phyloP scores from a whole-genome alignment of 441 rosid genomes.

The Capsella rubella region DNA sequence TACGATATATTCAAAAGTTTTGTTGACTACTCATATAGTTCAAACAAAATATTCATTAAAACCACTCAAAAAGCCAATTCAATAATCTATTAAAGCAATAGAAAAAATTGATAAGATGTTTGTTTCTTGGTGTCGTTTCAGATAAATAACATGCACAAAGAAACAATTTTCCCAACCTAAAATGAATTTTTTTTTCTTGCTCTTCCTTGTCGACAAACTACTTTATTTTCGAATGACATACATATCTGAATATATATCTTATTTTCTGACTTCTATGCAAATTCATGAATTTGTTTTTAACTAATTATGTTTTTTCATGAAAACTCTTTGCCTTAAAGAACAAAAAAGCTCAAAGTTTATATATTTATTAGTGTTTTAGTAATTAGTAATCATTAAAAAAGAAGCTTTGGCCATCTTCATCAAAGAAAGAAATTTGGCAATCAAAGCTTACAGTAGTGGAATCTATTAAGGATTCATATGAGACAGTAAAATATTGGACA shows the following conservation, averaged over 20 bases:
- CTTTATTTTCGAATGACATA: constrained; percentile 25
- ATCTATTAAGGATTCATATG: constrained; percentile 21
- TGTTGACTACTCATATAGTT: constrained; percentile 39
- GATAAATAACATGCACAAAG: constrained; percentile 36
- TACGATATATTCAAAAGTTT: constrained; percentile 35
- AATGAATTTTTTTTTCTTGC: constrained; percentile 42
- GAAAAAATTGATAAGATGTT: constrained; percentile 35
- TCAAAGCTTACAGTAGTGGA: constrained; percentile 3
- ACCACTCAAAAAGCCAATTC: constrained; percentile 36
- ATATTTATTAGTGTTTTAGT: neutral
- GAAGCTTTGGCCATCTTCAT: neutral
- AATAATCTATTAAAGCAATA: constrained; percentile 26
- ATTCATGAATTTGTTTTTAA: neutral
- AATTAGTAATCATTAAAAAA: neutral
- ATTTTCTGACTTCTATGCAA: constrained; percentile 6
- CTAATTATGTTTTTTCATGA: neutral
- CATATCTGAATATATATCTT: constrained; percentile 16
- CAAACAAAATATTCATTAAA: constrained; percentile 12
- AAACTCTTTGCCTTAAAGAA: neutral
- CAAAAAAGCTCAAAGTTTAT: neutral
- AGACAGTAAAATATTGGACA: neutral
- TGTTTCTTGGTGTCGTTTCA: constrained; percentile 45
- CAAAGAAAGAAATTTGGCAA: neutral
- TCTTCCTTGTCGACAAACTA: constrained; percentile 44
- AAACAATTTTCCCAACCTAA: constrained; percentile 11